A percentile compares a stretch with the other conserved stretches of the same genome.
phyloP scores from a whole-genome alignment of 2,329 filamentous ascomycete species.

The Fusarium xyrophilum region DNA sequence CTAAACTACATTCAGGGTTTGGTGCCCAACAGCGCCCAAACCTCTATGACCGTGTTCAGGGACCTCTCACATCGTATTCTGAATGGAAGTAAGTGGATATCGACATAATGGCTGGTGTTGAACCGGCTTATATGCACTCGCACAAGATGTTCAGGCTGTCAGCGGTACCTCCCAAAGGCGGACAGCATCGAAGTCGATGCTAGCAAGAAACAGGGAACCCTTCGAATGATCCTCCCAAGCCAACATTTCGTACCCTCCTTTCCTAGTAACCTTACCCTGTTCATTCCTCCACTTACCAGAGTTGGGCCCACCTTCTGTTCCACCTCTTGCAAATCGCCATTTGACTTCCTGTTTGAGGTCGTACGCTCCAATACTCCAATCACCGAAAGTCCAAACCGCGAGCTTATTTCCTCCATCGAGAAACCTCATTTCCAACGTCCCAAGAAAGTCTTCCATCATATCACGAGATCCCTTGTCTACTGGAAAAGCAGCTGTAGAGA shows the following conservation, averaged over 20 bases:
- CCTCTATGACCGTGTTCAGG: neutral
- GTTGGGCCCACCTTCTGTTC: constrained; percentile 7
- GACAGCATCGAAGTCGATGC: constrained; percentile 20
- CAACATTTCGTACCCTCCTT: constrained; percentile 1
- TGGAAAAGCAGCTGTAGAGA: constrained; percentile 6
- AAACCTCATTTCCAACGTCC: constrained; percentile 5
- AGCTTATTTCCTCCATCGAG: constrained; percentile 18
- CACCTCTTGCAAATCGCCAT: constrained; percentile 23
- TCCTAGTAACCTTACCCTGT: constrained; percentile 15
- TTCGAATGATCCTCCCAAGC: constrained; percentile 9
- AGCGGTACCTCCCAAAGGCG: constrained; percentile 25
- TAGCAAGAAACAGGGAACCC: neutral
- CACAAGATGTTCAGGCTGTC: neutral
- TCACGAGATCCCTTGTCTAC: neutral
- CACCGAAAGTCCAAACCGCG: neutral
- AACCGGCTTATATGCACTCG: too few species aligned
- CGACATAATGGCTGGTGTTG: neutral
- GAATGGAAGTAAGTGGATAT: too few species aligned
- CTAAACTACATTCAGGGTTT: neutral
- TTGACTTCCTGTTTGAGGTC: constrained; percentile 8
- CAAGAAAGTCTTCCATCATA: neutral
- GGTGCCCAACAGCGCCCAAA: neutral
- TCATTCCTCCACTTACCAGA: constrained; percentile 14
- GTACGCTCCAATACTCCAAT: constrained; percentile 19
- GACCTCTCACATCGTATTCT: neutral